Base-by-base conservation (phyloP, 306 rosid genomes). In the Vigna mungo region DNA sequence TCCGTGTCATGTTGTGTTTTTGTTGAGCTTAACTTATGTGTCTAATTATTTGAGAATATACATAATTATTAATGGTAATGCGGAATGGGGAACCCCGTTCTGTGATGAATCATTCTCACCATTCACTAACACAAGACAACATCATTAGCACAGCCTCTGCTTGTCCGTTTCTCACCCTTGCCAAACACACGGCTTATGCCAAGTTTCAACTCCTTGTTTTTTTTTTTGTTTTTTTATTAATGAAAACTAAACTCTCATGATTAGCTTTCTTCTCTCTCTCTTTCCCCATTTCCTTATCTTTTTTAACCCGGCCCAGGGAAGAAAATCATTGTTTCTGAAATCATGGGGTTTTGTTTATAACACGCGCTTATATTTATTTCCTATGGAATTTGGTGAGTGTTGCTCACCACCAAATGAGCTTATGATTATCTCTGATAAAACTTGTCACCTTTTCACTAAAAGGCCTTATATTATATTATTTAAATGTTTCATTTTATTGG, bases 121-220 rank as follows among this genome's bases (percentile, higher is more conserved):
- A 88, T 89, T 93, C 93, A 84, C 89, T 80, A 83, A 80, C 93
- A 89, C 96, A 88, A 88, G 98, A 89, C 98, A 91, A 60, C 96
- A 93, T 93, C 88, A 93, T 93, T 91, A 85, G 82, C 80, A 75
- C 89, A 48, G 67, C 92, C 87, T 90, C 91, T 81, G 61, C 52
- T 77, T 89, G 88, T 89, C 93, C 95, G 89, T 94, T 90, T 85
- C 86, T 76, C 74, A 83, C 85, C 81, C 75, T 55, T 37, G 53
- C 72, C 72, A 70, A 71, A 82, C 79, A 72, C 36, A 53, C 13
- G 74, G 18, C 72, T 36, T 76, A 64, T 64, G 51, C 70, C 12
- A 74, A 77, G 11, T 78, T 77, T 76, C 81, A 23, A 44, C 79
- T 23, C 75, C 77, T 84, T 81, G 78, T 83, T 39, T 82, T 10